Evolutionary conservation across 352 stramenopile genomes (phyloP), one percentile per base, ranked within the genome.

Genomic region (Thraustochytrium sp.): DNA sequence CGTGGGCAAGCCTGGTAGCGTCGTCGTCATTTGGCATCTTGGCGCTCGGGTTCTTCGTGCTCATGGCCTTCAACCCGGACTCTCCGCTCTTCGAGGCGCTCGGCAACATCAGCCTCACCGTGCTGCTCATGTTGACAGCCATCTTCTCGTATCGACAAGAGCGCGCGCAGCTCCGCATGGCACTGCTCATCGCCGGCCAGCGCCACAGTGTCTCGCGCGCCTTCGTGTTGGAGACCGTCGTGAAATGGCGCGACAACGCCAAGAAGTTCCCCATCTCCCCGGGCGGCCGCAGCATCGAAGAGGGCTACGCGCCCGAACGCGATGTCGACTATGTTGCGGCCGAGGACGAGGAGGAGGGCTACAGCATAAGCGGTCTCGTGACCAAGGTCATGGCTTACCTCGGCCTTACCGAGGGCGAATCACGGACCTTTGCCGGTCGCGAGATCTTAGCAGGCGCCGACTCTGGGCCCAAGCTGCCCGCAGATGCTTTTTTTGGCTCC

Each of bases 141-240:
- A 72, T 72, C 34, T 72, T 72, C 40, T 72, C 59, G 11, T 72
- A 42, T 44, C 13, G 59, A 21, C 59, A 72, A 26, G 59, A 72
- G n/a, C 59, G 59, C 16, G 59, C 59, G 3, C 59, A 72, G 59
- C 59, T 72, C 46, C 59, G 59, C 8, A 72, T 72, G 59, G 59
- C 59, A 31, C 40, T 72, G 21, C 59, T 72, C 40, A 26, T 72
- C 9, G 59, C 59, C 8, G 59, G 59, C 29, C 59, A 72, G 36
- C 16, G 59, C 8, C 59, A 72, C 59, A 44, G 40, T 18, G 59
- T 72, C 11, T 72, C 59, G 4, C 42, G 59, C 9, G 29, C 59
- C 8, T 72, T 72, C 26, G 59, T 72, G 26, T 31, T 72, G 8
- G 59, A 72, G 9, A 72, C 59, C 8, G 59, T 72, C 40, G 26